Evolutionary conservation across 768 basidiomycete species (phyloP), one percentile per base, ranked within the genome.

Genomic region (Amanita polypyramis): DNA sequence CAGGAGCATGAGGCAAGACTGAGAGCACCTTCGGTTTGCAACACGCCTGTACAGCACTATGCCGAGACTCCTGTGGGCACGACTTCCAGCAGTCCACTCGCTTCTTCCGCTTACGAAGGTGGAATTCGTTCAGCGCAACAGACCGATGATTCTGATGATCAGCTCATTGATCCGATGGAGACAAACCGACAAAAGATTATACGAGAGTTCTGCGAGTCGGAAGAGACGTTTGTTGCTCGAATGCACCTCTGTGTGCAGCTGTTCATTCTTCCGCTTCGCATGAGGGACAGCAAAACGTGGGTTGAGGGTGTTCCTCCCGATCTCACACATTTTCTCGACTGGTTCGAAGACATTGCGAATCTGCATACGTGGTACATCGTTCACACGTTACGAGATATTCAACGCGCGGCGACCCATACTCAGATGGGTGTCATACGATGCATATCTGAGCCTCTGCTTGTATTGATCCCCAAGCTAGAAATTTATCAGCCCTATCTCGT

Each of bases 401-500:
- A 61, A 23, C 59, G 59, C 43, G 58, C 55, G 4, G 56, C 58
- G 43, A 56, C 61, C 0, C 54, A 64, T 29, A 55, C 36, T 69
- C 34, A 74, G 51, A 60, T 65, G 44, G 62, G 73, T 1, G 62
- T 75, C 39, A 62, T 84, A 11, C 66, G 69, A 44, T 62, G 71
- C 14, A 62, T 92, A 23, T 80, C 85, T 6, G 75, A 77, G 9
- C 63, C 70, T 0, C 63, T 94, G 23, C 68, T 77, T 5, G 60
- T 65, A 1, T 85, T 85, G 58, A 73, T 92, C 11, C 66, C 76
- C 1, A 73, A 70, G 38, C 64, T 92, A 27, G 87, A 94, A 61
- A 76, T 88, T 7, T 89, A 96, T 55, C 89, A 92, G 61, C 85
- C 89, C 15, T 95, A 93, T 62, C 65, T 95, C 4, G 81, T 86